Evolutionary conservation across 176 grass and related monocot genomes (phyloP).

Genomic region (Oryza coarctata): DNA sequence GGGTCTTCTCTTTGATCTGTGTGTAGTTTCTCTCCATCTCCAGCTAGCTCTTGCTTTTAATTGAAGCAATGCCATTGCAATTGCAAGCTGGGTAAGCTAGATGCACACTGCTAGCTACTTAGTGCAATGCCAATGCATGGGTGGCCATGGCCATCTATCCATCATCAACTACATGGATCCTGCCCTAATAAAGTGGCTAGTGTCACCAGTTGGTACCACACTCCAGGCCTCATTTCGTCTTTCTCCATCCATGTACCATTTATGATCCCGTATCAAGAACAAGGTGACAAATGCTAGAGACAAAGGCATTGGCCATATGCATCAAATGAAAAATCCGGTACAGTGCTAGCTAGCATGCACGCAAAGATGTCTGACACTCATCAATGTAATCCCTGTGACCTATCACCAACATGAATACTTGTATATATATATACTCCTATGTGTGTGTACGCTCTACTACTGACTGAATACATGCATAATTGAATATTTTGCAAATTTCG

Average conservation of each 20-base stretch:
- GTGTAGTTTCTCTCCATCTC: background rate
- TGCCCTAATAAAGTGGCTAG: slow-evolving; percentile 45
- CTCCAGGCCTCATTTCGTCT: background rate
- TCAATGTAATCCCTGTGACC: slow-evolving; percentile 42
- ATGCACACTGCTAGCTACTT: background rate
- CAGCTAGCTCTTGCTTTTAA: slow-evolving; percentile 43
- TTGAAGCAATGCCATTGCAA: slow-evolving; percentile 29
- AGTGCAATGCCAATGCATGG: slow-evolving; percentile 6
- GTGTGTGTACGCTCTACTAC: background rate
- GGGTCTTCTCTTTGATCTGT: background rate
- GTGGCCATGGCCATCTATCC: slow-evolving; percentile 2
- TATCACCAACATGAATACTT: background rate
- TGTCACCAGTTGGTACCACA: slow-evolving; percentile 48
- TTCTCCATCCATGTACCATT: slow-evolving; percentile 17
- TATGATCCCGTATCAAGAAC: slow-evolving; percentile 11
- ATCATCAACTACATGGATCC: slow-evolving; percentile 24
- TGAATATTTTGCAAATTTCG: background rate
- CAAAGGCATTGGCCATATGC: slow-evolving; percentile 41
- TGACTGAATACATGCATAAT: background rate
- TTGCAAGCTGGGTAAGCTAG: background rate
- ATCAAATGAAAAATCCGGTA: slow-evolving; percentile 42
- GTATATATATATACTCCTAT: background rate
- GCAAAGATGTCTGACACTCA: slow-evolving; percentile 41
- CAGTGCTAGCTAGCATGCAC: slow-evolving; percentile 27
- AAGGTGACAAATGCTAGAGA: slow-evolving; percentile 52